phyloP scores from a whole-genome alignment of 1,284 basidiomycete genomes.

The Trametes hirsuta region DNA sequence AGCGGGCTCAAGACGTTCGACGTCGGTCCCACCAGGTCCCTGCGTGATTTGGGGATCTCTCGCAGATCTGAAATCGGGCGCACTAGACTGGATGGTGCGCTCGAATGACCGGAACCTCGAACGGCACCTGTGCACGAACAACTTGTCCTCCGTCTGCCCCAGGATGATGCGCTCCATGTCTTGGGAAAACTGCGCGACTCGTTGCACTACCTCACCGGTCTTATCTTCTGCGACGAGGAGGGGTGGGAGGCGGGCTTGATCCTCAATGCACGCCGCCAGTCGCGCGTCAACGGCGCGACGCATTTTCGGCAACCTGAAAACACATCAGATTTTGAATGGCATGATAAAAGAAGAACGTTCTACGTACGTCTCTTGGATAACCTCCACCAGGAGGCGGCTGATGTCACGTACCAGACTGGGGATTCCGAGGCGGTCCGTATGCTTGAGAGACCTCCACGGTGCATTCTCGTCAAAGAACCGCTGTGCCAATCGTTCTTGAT shows the following conservation, averaged over 20 bases:
- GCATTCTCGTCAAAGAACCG: constrained; percentile 47
- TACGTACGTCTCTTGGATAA: constrained; percentile 57
- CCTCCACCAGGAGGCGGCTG: constrained; percentile 51
- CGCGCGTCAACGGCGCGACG: constrained; percentile 41
- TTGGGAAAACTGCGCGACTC: constrained; percentile 47
- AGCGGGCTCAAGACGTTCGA: not conserved
- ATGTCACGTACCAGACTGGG: constrained; percentile 53
- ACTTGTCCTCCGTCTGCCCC: constrained; percentile 39
- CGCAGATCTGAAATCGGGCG: constrained; percentile 40
- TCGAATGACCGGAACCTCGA: constrained; percentile 38
- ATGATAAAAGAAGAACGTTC: too few species aligned
- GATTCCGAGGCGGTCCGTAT: constrained; percentile 54
- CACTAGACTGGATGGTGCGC: constrained; percentile 39
- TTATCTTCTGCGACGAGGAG: constrained; percentile 40
- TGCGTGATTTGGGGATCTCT: not conserved
- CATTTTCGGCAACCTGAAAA: constrained; percentile 51
- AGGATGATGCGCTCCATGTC: constrained; percentile 40
- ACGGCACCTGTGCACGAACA: constrained; percentile 40
- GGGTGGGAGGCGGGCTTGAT: constrained; percentile 46
- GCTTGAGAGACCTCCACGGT: constrained; percentile 52
- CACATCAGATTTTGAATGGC: not conserved
- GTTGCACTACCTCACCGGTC: constrained; percentile 45
- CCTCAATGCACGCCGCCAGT: constrained; percentile 38
- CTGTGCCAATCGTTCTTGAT: constrained; percentile 40
- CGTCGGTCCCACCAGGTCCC: not conserved